These are phyloP conservation scores for Penstemon eatonii DNA, from an alignment of 257 asterid species.

Conservation along the genomic window DNA sequence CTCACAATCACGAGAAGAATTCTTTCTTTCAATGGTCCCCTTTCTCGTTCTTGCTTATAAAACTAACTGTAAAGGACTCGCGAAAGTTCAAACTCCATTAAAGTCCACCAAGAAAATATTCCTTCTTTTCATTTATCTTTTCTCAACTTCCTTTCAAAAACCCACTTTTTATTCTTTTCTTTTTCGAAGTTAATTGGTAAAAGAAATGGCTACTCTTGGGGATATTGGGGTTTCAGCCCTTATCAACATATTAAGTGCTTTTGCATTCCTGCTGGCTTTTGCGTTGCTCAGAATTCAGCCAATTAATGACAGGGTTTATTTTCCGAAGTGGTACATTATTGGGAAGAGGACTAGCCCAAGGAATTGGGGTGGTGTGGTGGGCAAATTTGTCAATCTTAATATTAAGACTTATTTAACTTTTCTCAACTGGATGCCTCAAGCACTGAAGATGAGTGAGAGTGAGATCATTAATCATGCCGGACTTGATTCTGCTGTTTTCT, in stretches of 20 bases:
- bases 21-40: slow-evolving; percentile 34
- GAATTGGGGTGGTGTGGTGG: slow-evolving; percentile 68
- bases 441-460: slow-evolving; percentile 83
- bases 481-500: slow-evolving; percentile 92
- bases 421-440: slow-evolving; percentile 98
- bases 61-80: slow-evolving; percentile 25
- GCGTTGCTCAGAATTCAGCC: slow-evolving; percentile 95
- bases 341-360: slow-evolving; percentile 75
- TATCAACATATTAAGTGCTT: slow-evolving; percentile 66
- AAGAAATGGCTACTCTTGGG: slow-evolving; percentile 75
- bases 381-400: slow-evolving; percentile 74
- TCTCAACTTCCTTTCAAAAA: slow-evolving; percentile 26
- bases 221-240: slow-evolving; percentile 94
- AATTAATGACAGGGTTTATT: slow-evolving; percentile 88
- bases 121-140: slow-evolving; percentile 27
- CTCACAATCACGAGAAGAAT: not conserved
- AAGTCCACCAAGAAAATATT: slow-evolving; percentile 26
- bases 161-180: slow-evolving; percentile 29
- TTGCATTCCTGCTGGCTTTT: slow-evolving; percentile 86
- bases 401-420: slow-evolving; percentile 79
- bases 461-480: slow-evolving; percentile 90
- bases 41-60: slow-evolving; percentile 9
- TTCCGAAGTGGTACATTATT: slow-evolving; percentile 88
- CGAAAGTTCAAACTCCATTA: slow-evolving; percentile 20
- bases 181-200: slow-evolving; percentile 14